Base-by-base conservation (phyloP, 768 basidiomycete genomes). In the Xerocomus brunneocitrinus region DNA sequence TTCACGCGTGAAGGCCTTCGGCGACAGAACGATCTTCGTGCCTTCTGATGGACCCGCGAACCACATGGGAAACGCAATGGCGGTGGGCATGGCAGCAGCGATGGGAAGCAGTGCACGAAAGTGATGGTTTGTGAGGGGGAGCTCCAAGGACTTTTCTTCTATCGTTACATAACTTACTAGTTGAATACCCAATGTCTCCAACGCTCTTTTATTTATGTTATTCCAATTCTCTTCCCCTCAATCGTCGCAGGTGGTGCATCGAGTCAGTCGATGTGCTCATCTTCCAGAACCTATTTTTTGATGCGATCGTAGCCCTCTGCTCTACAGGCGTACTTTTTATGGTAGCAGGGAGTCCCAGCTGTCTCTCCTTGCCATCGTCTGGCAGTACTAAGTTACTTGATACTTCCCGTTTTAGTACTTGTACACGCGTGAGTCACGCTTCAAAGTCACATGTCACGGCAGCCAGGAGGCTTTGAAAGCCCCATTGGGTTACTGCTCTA, bases 81-180 rank as follows among this genome's bases (percentile, higher is more conserved):
- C 83, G 2, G 57, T 79, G 25, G 86, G 87, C n/a, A 79, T 89
- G 82, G 85, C 85, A 39, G 80, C 84, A 12, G 78, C 79, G 0
- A 72, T 89, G 74, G 86, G 84, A 10, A 61, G 46, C 46, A 59
- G 55, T n/a, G 56, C 58, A 28, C 55, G 57, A 36, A 52, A 50
- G 39, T 69, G 40, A 62, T 45, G 0, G 24, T 24, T 6, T 43
- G 36, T 31, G 34, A 16, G 16, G 41, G 31, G 6, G 42, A 16
- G 14, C 25, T 40, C 22, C 13, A 28, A 35, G 22, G n/a, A 35
- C n/a, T 30, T n/a, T 19, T 19, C 22, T 9, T 25, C 31, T n/a
- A n/a, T 38, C 19, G 36, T 44, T 41, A 32, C 9, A 9, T 38
- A 35, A 24, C 16, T 36, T 47, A 25, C 8, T 10, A 4, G 1